Conservation (phyloP, 169 alveolate genomes). For the Neospora caninum region DNA sequence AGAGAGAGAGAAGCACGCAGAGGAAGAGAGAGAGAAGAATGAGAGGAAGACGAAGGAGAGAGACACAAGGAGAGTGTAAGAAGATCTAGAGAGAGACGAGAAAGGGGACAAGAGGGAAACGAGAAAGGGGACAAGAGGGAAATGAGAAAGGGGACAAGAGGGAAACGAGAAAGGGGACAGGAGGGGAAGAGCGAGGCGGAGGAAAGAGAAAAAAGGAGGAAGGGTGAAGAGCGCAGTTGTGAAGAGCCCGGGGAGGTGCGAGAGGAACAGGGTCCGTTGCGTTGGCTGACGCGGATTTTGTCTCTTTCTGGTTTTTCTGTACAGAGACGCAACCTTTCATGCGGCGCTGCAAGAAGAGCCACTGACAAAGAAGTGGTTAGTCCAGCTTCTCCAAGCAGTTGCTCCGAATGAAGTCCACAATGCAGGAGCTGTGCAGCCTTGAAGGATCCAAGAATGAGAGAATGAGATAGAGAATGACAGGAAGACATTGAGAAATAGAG, state of each 20-base stretch:
- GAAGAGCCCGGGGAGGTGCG: too few species aligned
- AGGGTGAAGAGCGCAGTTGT: too few species aligned
- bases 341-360: constrained; percentile 54
- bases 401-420: not conserved
- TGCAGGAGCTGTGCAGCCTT: constrained; percentile 11
- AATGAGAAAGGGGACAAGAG: not conserved
- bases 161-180: not conserved
- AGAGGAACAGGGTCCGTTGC: too few species aligned
- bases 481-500: not conserved
- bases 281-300: too few species aligned
- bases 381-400: constrained; percentile 57
- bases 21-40: too few species aligned
- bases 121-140: not conserved
- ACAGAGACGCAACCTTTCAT: constrained; percentile 48
- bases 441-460: not conserved
- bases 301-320: not conserved
- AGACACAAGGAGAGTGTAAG: not conserved
- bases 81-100: not conserved
- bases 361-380: constrained; percentile 53
- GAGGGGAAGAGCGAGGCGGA: not conserved
- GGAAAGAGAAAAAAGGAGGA: not conserved
- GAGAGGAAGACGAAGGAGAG: too few species aligned
- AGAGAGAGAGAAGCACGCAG: not conserved
- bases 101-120: not conserved
- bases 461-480: not conserved